A percentile compares a stretch with the other conserved stretches of the same genome.
Evolutionary conservation across 2,329 filamentous ascomycete genomes (phyloP).

Genomic region (Anthostomella pinea): DNA sequence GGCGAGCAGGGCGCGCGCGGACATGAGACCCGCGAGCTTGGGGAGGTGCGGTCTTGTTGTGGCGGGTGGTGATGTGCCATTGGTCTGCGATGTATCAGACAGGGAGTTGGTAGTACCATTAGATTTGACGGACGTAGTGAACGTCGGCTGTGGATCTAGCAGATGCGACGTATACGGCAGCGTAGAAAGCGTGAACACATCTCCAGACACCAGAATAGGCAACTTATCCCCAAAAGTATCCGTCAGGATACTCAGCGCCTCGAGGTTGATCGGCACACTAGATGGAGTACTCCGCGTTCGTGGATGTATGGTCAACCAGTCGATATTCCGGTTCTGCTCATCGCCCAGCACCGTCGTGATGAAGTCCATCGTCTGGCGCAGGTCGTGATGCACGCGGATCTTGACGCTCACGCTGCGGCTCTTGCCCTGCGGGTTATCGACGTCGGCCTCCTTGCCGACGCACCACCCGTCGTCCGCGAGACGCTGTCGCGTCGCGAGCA

Average conservation of each 20-base stretch:
- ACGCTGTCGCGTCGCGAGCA: conserved; percentile 52
- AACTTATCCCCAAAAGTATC: conserved; percentile 51
- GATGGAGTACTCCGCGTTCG: conserved; percentile 61
- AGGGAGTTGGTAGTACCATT: conserved; percentile 7
- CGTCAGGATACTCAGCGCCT: conserved; percentile 56
- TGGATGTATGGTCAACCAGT: conserved; percentile 70
- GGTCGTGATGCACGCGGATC: conserved; percentile 65
- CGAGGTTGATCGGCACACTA: conserved; percentile 58
- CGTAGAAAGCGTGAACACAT: conserved; percentile 57
- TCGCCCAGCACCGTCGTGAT: conserved; percentile 60
- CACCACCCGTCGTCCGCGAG: conserved; percentile 53
- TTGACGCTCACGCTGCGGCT: conserved; percentile 66
- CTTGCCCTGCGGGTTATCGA: conserved; percentile 28
- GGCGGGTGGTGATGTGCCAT: conserved; percentile 8
- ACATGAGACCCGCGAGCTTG: conserved; percentile 63
- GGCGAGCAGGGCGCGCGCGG: conserved; percentile 63
- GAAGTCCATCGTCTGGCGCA: conserved; percentile 60
- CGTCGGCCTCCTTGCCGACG: conserved; percentile 33
- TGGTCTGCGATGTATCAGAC: background rate
- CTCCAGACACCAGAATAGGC: conserved; percentile 66
- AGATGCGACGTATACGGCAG: conserved; percentile 44
- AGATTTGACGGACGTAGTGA: conserved; percentile 12
- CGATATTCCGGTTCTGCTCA: conserved; percentile 48
- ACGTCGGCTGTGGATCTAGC: conserved; percentile 23
- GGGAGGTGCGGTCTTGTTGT: conserved; percentile 37